Evolutionary conservation across 176 grass and related monocot species (phyloP).

Genomic region (Eragrostis curvula): DNA sequence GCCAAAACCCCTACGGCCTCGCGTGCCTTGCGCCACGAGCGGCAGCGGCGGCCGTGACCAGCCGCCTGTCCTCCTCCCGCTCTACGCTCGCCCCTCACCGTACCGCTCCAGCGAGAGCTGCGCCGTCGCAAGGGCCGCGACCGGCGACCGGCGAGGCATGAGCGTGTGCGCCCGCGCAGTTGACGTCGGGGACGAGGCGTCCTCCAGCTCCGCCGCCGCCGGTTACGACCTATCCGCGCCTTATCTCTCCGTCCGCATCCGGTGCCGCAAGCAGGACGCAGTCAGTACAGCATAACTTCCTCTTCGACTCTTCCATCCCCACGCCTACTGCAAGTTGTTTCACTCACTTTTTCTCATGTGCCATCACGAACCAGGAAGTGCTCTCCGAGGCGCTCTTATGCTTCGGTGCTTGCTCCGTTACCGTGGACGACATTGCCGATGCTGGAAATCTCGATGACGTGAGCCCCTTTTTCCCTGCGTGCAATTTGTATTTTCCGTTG

Average conservation of each 20-base stretch:
- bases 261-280: constrained; percentile 67
- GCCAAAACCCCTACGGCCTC: background rate
- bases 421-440: constrained; percentile 74
- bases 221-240: constrained; percentile 36
- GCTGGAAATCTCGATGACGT: constrained; percentile 73
- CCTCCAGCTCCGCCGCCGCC: constrained; percentile 19
- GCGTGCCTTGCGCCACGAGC: background rate
- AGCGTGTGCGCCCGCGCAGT: constrained; percentile 32
- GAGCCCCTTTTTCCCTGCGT: background rate
- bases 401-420: constrained; percentile 80
- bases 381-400: constrained; percentile 80
- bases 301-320: background rate
- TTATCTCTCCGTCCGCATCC: constrained; percentile 72
- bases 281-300: constrained; percentile 61
- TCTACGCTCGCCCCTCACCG: constrained; percentile 17
- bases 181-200: background rate
- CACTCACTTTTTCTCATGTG: background rate
- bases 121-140: background rate
- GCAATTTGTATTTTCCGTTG: background rate
- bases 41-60: background rate
- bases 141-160: constrained; percentile 16
- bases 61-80: constrained; percentile 28
- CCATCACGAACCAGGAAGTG: constrained; percentile 53
- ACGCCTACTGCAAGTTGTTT: background rate
- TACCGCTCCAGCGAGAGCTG: background rate